Percentiles rank a stretch among this genome's conserved stretches.
phyloP scores from a whole-genome alignment of 495 filamentous ascomycete species.

The Aspergillus asperescens region DNA sequence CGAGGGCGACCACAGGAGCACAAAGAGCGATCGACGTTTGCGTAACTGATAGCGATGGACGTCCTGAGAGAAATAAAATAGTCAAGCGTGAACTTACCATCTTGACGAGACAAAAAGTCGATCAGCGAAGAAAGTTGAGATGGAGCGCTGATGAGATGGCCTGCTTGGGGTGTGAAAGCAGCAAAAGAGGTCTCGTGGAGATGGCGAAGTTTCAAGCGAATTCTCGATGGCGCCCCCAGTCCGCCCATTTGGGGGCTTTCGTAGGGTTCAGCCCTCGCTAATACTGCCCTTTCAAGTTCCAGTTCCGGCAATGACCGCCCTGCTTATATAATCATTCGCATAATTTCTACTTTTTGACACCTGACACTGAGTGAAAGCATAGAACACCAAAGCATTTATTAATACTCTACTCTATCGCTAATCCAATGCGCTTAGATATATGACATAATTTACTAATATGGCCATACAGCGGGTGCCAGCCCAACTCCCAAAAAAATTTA shows the following conservation, averaged over 20 bases:
- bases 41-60: neutral
- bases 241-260: conserved; percentile 27
- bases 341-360: neutral
- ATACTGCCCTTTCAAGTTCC: conserved; percentile 24
- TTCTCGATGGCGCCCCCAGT: conserved; percentile 22
- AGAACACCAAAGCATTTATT: neutral
- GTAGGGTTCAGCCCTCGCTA: conserved; percentile 46
- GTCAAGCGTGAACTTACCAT: conserved; percentile 35
- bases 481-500: neutral
- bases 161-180: conserved; percentile 38
- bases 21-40: neutral
- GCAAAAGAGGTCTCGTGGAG: conserved; percentile 32
- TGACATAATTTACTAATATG: conserved; percentile 1
- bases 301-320: too few species aligned
- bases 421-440: conserved; percentile 14
- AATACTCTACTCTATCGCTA: conserved; percentile 15
- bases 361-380: neutral
- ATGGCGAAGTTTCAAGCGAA: conserved; percentile 40
- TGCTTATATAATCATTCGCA: conserved; percentile 29
- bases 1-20: conserved; percentile 9
- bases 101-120: conserved; percentile 44
- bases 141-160: conserved; percentile 47
- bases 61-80: conserved; percentile 5
- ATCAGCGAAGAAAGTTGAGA: conserved; percentile 46
- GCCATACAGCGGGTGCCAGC: conserved; percentile 8